Base-by-base conservation (phyloP, 2,329 filamentous ascomycete genomes). In the Neurospora sp. region DNA sequence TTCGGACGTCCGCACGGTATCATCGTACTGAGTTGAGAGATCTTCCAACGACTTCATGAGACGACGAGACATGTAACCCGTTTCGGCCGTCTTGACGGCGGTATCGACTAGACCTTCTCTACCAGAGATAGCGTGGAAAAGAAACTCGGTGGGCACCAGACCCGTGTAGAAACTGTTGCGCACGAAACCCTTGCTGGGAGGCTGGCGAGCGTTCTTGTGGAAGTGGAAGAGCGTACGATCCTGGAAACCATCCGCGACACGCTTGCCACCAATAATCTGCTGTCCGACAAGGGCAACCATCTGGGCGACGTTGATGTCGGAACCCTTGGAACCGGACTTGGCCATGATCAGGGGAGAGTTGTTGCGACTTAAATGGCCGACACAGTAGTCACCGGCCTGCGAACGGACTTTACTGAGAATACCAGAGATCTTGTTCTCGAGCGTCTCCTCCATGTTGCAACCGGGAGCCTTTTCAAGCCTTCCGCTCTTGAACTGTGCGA, bases 51-150 rank as follows among this genome's bases (percentile, higher is more conserved):
- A 97, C 81, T 99, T 99, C 95, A 99, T 99, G 78, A 99, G 80
- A 75, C 96, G 90, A 82, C 96, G 90, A 73, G 95, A 98, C 96
- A 99, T 99, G 82, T 99, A 99, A 73, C 96, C 96, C 11, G 96
- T 99, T 80, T 99, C 96, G 68, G 96, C 96, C 68, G 96, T 99
- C 83, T 99, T 99, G 82, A 98, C 96, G 72, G 96, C 96, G 2
- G 96, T 99, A 87, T 99, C 96, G 77, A 99, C 94, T 74, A 99
- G 83, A 88, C 96, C 96, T 88, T 98, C 96, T 88, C 96, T 92
- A 76, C 96, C 96, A 76, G 93, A 97, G 82, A 98, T 97, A 74
- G 96, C 96, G 87, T 99, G 96, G 82, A 99, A 98, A 70, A 98
- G 87, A 80, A 99, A 98, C 77, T 99, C 96, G 0, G 92, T 93